These are phyloP conservation scores for Intubia oerlemansii DNA, from an alignment of 2,329 filamentous ascomycete species.

Conservation along the genomic window DNA sequence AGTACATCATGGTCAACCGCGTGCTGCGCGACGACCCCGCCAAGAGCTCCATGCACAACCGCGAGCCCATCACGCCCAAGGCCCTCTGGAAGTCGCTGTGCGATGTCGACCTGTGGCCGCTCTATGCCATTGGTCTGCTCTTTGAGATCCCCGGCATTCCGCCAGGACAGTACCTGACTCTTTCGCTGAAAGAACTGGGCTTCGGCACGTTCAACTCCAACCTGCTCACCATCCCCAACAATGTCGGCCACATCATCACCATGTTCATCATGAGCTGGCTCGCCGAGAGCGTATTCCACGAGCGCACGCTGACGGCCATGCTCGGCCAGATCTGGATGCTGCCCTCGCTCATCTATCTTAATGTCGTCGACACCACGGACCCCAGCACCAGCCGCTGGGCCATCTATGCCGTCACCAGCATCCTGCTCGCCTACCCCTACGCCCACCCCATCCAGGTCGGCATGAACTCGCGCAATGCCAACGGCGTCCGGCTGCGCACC, in stretches of 20 bases:
- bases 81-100: constrained; percentile 28
- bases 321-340: constrained; percentile 37
- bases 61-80: constrained; percentile 27
- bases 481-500: constrained; percentile 37
- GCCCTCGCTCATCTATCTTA: constrained; percentile 32
- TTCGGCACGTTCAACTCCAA: constrained; percentile 42
- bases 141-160: constrained; percentile 29
- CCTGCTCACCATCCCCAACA: constrained; percentile 36
- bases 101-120: constrained; percentile 17
- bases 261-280: constrained; percentile 18
- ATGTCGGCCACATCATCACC: constrained; percentile 15
- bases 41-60: constrained; percentile 39
- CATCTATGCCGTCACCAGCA: constrained; percentile 19
- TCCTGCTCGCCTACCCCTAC: constrained; percentile 19
- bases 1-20: constrained; percentile 39
- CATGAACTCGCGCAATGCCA: constrained; percentile 34
- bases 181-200: constrained; percentile 32
- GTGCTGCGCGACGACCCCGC: constrained; percentile 35
- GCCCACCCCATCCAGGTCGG: constrained; percentile 25
- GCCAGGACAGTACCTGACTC: constrained; percentile 32
- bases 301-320: constrained; percentile 25
- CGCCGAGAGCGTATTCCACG: constrained; percentile 22
- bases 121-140: constrained; percentile 30
- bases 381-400: constrained; percentile 21
- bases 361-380: constrained; percentile 16